Percentiles rank a stretch among this genome's conserved stretches.
Conservation (phyloP, 2,329 filamentous ascomycete species). For the Gremmenia infestans region DNA sequence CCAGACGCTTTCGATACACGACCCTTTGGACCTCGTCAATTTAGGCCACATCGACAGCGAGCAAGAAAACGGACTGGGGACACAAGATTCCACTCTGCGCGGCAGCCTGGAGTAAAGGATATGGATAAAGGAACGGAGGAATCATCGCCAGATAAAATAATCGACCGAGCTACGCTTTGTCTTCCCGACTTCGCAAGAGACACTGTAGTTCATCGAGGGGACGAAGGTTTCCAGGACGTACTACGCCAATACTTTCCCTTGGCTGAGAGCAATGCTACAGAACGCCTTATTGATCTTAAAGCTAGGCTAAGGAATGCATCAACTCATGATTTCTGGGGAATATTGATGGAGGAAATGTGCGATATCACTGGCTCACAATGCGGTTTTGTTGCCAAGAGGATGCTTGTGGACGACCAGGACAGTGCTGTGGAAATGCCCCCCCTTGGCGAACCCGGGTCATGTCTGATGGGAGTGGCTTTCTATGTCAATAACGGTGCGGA, state of each 20-base stretch:
- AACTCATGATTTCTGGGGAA: slow-evolving; percentile 58
- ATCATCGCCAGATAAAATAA: slow-evolving; percentile 11
- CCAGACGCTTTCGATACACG: slow-evolving; percentile 14
- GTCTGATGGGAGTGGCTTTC: slow-evolving; percentile 60
- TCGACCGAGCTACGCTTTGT: slow-evolving; percentile 28
- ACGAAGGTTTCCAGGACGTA: slow-evolving; percentile 26
- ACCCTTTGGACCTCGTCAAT: slow-evolving; percentile 22
- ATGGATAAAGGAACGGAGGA: slow-evolving; percentile 11
- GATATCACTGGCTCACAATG: slow-evolving; percentile 60
- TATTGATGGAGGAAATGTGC: slow-evolving; percentile 59
- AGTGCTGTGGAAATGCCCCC: slow-evolving; percentile 55
- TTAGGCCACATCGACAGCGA: slow-evolving; percentile 22
- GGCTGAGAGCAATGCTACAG: slow-evolving; percentile 55
- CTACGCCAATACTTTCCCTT: slow-evolving; percentile 35
- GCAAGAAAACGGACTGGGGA: slow-evolving; percentile 14
- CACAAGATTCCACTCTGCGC: slow-evolving; percentile 6
- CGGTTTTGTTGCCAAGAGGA: slow-evolving; percentile 62
- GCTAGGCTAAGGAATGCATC: slow-evolving; percentile 45
- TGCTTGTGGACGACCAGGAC: slow-evolving; percentile 53
- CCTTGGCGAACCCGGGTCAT: slow-evolving; percentile 55
- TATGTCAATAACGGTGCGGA: slow-evolving; percentile 59
- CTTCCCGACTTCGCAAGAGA: slow-evolving; percentile 24
- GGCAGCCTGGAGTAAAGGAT: slow-evolving; percentile 14
- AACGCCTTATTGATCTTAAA: slow-evolving; percentile 57
- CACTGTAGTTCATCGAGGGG: slow-evolving; percentile 25